Evolutionary conservation across 768 basidiomycete genomes (phyloP), one percentile per base, ranked within the genome.

Genomic region (Collybiopsis confluens): DNA sequence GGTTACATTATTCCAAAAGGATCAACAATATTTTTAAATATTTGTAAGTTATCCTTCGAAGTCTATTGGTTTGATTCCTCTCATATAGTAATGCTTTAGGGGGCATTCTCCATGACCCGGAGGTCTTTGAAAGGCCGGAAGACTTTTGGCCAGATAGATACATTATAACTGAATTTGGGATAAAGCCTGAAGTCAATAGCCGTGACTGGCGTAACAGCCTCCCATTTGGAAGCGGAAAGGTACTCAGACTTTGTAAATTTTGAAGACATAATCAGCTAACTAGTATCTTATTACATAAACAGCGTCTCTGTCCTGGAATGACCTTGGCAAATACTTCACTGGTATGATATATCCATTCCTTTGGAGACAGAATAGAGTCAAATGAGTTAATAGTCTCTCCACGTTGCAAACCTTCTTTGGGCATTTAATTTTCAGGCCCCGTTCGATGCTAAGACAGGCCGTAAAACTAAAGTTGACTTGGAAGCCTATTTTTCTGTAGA

Each of bases 341-440:
- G 20, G 62, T 63, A 45, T 28, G 58, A 20, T 35, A 27, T 23
- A 13, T 28, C 43, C 33, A 30, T 52, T 18, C 2, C 27, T 5
- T 30, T 4, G 10, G 18, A 45, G 27, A 43, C 36, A 21, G 35
- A 16, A 46, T 42, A 7, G 15, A n/a, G 41, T 20, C 38, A 11
- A 36, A 13, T 33, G 13, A 30, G 23, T 37, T 43, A 15, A 40
- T 35, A 66, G 65, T 46, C 54, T 30, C 54, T 69, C 27, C 63
- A 63, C 44, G 57, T 52, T 5, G 65, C 65, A 62, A 64, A 61
- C 43, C 61, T 69, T 3, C 21, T 69, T 4, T 69, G 68, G 68
- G 64, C 64, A 4, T 69, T 69, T 59, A 55, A 64, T 24, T 69
- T 66, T 52, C 30, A 28, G 8, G 48, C 21, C 56, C 45, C 13